These are phyloP conservation scores for Phytophthora syringae DNA, from an alignment of 352 stramenopile genomes.

Conservation along the genomic window DNA sequence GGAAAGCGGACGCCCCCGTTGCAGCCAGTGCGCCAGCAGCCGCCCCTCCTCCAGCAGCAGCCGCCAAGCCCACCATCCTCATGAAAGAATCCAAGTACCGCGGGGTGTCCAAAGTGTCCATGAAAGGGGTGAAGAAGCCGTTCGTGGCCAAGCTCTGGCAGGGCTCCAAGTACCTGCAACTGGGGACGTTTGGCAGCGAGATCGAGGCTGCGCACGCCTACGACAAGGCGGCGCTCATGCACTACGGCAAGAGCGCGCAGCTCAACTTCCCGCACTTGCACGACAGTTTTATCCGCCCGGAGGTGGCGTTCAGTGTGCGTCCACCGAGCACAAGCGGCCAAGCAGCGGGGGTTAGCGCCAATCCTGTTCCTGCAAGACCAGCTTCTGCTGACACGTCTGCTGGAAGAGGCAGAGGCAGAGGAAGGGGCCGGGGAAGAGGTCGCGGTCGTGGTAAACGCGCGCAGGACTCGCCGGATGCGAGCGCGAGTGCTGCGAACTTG, in stretches of 20 bases:
- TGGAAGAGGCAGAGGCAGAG: slow-evolving; percentile 42
- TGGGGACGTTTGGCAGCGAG: slow-evolving; percentile 78
- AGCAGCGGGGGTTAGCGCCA: not conserved
- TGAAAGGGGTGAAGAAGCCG: slow-evolving; percentile 83
- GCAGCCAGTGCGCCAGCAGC: not conserved
- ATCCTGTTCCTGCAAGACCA: slow-evolving; percentile 2
- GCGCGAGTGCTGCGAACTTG: slow-evolving; percentile 6
- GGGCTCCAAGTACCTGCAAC: slow-evolving; percentile 66
- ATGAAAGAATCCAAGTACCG: slow-evolving; percentile 82
- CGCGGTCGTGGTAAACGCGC: slow-evolving; percentile 65
- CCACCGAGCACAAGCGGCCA: slow-evolving; percentile 16
- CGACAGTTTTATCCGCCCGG: slow-evolving; percentile 62
- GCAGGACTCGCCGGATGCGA: slow-evolving; percentile 41
- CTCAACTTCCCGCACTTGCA: slow-evolving; percentile 86
- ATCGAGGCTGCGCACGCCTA: slow-evolving; percentile 85
- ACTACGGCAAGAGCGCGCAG: slow-evolving; percentile 68
- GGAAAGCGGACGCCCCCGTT: slow-evolving; percentile 36
- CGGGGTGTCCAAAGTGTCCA: slow-evolving; percentile 80
- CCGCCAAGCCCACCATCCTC: slow-evolving; percentile 33
- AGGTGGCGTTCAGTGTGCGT: slow-evolving; percentile 39
- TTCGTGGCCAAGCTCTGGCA: slow-evolving; percentile 81
- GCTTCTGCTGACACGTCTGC: slow-evolving; percentile 21
- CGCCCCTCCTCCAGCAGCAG: not conserved
- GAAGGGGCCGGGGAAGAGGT: slow-evolving; percentile 55
- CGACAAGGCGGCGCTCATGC: slow-evolving; percentile 75